Percentiles rank a stretch among this genome's conserved stretches.
phyloP scores from a whole-genome alignment of 2,329 filamentous ascomycete genomes.

The Claviceps sp. region DNA sequence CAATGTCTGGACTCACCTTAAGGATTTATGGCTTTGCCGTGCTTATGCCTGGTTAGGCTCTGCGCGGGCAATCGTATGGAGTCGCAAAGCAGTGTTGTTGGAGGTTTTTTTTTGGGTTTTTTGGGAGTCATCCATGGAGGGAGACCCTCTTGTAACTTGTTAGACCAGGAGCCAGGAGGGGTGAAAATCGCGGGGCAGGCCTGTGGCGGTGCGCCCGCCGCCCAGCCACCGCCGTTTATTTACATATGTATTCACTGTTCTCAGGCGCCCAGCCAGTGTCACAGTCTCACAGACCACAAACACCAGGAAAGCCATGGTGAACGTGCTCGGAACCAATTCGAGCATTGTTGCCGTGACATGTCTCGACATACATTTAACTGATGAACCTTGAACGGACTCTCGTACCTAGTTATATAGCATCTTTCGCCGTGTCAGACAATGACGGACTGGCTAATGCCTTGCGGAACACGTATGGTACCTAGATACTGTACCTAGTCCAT shows the following conservation, averaged over 20 bases:
- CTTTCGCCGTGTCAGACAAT: too few relatives aligned
- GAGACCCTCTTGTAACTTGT: neutral
- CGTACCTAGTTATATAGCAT: too few relatives aligned
- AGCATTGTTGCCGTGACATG: too few relatives aligned
- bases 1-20: constrained; percentile 5
- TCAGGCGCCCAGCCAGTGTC: neutral
- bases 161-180: constrained; percentile 12
- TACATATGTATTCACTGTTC: too few relatives aligned
- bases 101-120: neutral
- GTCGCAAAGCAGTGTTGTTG: neutral
- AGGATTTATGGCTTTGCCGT: constrained; percentile 3
- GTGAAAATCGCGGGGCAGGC: constrained; percentile 24
- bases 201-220: neutral
- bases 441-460: too few relatives aligned
- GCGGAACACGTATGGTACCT: too few relatives aligned
- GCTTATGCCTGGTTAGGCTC: constrained; percentile 1
- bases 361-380: too few relatives aligned
- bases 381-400: too few relatives aligned
- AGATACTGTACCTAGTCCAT: too few relatives aligned
- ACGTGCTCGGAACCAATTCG: too few relatives aligned
- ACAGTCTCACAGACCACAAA: too few relatives aligned
- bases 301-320: too few relatives aligned
- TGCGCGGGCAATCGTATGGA: constrained; percentile 8
- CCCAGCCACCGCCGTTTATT: neutral
- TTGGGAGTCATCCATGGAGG: constrained; percentile 16